Base-by-base conservation (phyloP, 176 grass and related monocot genomes). In the Carex myosuroides region DNA sequence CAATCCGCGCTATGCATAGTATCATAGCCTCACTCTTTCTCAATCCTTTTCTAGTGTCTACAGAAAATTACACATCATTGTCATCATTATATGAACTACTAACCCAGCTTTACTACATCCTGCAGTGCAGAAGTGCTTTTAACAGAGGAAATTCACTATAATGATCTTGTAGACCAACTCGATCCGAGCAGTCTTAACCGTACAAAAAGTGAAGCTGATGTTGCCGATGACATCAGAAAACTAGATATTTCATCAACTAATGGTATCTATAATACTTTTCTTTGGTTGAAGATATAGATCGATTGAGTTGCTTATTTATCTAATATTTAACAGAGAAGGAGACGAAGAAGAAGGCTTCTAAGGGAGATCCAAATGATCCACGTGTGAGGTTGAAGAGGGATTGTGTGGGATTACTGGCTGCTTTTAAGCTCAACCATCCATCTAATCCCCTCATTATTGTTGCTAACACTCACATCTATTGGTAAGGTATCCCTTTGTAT, bases 391-490 rank as follows among this genome's bases (percentile, higher is more conserved):
- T 95, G 75, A 95, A 98, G 70, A 89, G 95, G 0, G 88, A 98
- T 68, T 95, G 92, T 90, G 95, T 98, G 65, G 95, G 92, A 71
- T 89, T 98, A 78, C 70, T 98, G 0, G 76, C 92, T 22, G 92
- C 92, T 80, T 98, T 95, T 88, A 94, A 93, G 79, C 95, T 95
- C 86, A 95, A 52, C 44, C 87, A 98, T 85, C 87, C 92, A 82
- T 90, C 81, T 79, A 87, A 87, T 80, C 90, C 90, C 64, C 85
- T 93, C 52, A 65, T 98, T 85, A 86, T 95, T 82, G 85, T 95
- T 67, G 92, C 91, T 11, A 95, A 98, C 73, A 92, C 95, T 59
- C 95, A 98, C 82, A 98, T 98, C 85, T 98, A 93, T 60, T 98
- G 95, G 92, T 90, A 93, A 85, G 86, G 81, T 91, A 39, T 7